Evolutionary conservation across 495 filamentous ascomycete species (phyloP).

Genomic region (Entonaema liquescens): DNA sequence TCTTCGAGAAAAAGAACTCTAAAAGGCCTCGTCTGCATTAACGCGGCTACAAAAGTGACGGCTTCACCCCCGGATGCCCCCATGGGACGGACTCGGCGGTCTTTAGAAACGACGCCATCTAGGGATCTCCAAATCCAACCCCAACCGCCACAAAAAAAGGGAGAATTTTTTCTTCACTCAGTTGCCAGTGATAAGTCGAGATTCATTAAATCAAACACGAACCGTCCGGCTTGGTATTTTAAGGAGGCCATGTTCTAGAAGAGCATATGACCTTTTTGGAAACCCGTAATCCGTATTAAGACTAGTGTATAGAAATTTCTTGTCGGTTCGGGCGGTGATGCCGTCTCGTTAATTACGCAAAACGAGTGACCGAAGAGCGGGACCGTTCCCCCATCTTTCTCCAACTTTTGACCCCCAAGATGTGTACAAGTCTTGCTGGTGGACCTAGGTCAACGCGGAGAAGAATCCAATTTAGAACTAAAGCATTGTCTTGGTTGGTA

Average conservation of each 20-base stretch:
- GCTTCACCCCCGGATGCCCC: not conserved
- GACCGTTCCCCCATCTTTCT: slow-evolving; percentile 21
- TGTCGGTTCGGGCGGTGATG: not conserved
- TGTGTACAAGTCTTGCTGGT: not conserved
- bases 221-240: not conserved
- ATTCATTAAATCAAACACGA: not conserved
- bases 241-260: not conserved
- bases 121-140: slow-evolving; percentile 21
- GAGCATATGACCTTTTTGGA: not conserved
- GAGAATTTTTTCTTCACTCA: not conserved
- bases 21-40: slow-evolving; percentile 16
- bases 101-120: not conserved
- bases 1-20: slow-evolving; percentile 4
- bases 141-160: not conserved
- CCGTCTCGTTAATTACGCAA: slow-evolving; percentile 14
- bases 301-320: not conserved
- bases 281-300: not conserved
- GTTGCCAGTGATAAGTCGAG: not conserved
- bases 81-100: not conserved
- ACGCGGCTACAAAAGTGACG: not conserved
- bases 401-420: slow-evolving; percentile 21
- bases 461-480: not conserved
- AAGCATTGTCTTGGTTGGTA: not conserved
- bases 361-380: slow-evolving; percentile 19
- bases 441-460: slow-evolving; percentile 18